Base-by-base conservation (phyloP, 345 rosid species). In the Brassica nigra region DNA sequence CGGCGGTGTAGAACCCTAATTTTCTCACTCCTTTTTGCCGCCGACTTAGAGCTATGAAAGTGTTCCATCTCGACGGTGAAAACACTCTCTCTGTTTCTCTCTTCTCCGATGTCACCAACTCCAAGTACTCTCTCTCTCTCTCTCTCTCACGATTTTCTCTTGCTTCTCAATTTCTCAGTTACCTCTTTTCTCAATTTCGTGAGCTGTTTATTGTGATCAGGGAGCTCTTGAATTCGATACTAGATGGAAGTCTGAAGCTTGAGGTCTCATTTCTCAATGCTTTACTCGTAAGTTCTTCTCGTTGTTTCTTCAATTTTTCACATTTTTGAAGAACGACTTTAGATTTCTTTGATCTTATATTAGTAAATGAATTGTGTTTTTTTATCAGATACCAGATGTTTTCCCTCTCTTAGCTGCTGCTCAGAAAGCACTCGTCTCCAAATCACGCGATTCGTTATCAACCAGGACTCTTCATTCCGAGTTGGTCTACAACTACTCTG, bases 401-500 rank as follows among this genome's bases (percentile, higher is more conserved):
- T 93, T 93, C 62, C 99, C 98, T 62, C 81, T 95, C 78, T 85
- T 90, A 33, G 99, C 94, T 4, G 96, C 97, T 20, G 97, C 97
- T 12, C 91, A 90, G 73, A 95, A 89, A 90, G 86, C 97, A 12
- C 88, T 90, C 29, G 1, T 88, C 62, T 83, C 92, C 74, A 90
- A 90, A 74, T 90, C 90, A 14, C 90, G 93, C 28, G 95, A 87
- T 75, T 88, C 97, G 2, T 81, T 93, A 82, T 88, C 91, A 23
- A 91, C 97, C 6, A 80, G 91, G 15, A 95, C 99, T 42, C 97
- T 87, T 83, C 98, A 95, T 85, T 93, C 98, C 8, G 95, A 93
- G 80, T 95, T 93, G 30, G 97, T 95, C 42, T 92, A 85, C 87
- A 95, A 93, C 76, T 93, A 88, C 79, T 90, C 99, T 0, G 95